Evolutionary conservation across 257 asterid species (phyloP).

Genomic region (Lycium ferocissimum): DNA sequence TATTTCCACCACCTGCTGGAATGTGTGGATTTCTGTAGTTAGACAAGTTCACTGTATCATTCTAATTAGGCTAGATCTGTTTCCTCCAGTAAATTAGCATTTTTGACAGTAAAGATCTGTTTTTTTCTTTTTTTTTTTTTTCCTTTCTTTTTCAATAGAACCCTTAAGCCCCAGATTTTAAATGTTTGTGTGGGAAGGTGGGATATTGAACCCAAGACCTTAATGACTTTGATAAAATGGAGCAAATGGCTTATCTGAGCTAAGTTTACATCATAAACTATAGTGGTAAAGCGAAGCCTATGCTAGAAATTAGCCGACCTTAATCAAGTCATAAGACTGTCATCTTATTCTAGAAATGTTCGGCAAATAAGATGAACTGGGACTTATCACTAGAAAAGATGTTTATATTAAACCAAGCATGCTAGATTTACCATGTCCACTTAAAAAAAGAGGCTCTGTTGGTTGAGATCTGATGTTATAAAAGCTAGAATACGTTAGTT

Average conservation of each 20-base stretch:
- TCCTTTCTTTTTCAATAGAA: neutral
- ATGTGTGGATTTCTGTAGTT: neutral
- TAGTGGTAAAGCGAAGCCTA: neutral
- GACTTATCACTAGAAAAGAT: neutral
- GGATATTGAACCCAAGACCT: too few relatives aligned
- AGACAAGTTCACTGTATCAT: neutral
- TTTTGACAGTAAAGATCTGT: neutral
- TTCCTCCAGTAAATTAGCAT: neutral
- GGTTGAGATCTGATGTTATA: constrained; percentile 18
- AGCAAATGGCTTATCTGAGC: constrained; percentile 20
- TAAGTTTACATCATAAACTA: constrained; percentile 4
- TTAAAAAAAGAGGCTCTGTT: neutral
- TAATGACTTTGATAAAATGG: neutral
- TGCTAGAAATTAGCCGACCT: neutral
- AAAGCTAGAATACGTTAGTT: neutral
- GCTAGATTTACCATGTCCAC: neutral
- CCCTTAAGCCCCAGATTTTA: neutral
- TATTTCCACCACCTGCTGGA: neutral
- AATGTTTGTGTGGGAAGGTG: neutral
- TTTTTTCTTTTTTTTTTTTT: neutral
- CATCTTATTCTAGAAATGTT: neutral
- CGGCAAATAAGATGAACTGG: neutral
- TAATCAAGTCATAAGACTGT: neutral
- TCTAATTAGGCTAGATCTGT: neutral
- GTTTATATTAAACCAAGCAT: neutral